Percentiles rank a stretch among this genome's conserved stretches.
Evolutionary conservation across 345 rosid species (phyloP).

Genomic region (Bruguiera gymnorhiza): DNA sequence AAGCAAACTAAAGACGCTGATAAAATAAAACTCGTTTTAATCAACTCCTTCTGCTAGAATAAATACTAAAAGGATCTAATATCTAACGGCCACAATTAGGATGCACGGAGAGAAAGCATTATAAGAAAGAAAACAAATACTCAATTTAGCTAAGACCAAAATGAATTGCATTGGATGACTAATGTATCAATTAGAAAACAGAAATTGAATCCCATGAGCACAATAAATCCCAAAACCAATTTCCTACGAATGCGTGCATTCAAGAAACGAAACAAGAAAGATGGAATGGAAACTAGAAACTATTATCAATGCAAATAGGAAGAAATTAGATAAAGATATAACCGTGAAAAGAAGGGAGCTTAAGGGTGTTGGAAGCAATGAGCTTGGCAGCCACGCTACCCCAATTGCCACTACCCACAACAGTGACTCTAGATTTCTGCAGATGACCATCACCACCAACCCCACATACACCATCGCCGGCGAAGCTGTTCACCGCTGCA

Average conservation of each 20-base stretch:
- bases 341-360: slow-evolving; percentile 78
- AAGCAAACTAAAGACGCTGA: background rate
- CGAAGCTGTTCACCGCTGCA: background rate
- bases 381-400: slow-evolving; percentile 97
- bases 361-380: slow-evolving; percentile 83
- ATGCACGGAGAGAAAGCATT: no score
- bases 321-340: background rate
- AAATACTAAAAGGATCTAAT: no score
- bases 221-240: background rate
- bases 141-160: no score
- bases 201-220: background rate
- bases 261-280: background rate
- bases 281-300: background rate
- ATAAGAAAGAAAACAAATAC: no score
- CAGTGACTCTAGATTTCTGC: slow-evolving; percentile 58
- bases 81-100: no score
- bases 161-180: no score
- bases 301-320: background rate
- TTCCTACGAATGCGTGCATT: background rate
- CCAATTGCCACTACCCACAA: slow-evolving; percentile 98
- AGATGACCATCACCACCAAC: slow-evolving; percentile 5
- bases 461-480: background rate
- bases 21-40: no score
- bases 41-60: no score
- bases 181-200: background rate